Conservation (phyloP, 2,329 filamentous ascomycete species). For the Ophioceras dolichostomum region DNA sequence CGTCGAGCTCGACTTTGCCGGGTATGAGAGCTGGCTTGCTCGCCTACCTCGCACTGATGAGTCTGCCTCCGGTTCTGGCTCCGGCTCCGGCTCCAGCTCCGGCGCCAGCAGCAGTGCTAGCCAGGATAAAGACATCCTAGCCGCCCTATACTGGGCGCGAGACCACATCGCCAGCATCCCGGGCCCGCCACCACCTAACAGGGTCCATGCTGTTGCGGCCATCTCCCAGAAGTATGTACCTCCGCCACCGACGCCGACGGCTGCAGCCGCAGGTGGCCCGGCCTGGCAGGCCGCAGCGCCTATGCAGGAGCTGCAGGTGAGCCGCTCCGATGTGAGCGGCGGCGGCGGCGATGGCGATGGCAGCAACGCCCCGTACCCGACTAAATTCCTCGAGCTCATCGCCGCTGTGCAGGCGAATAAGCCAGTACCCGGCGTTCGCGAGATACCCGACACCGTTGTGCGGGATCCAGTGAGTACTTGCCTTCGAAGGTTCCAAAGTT, state of each 20-base stretch:
- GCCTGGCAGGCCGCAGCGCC: conserved; percentile 39
- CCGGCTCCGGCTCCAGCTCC: too few relatives aligned
- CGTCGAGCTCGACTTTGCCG: conserved; percentile 9
- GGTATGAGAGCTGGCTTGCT: conserved; percentile 8
- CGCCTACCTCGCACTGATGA: background rate
- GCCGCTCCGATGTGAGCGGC: conserved; percentile 16
- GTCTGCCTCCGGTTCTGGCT: too few relatives aligned
- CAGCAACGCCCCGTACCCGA: conserved; percentile 58
- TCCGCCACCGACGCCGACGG: background rate
- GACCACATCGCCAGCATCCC: conserved; percentile 6
- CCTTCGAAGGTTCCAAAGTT: background rate
- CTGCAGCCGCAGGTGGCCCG: conserved; percentile 4
- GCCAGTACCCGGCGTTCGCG: conserved; percentile 74
- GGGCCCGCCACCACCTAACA: background rate
- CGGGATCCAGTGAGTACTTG: conserved; percentile 50
- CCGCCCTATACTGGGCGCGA: conserved; percentile 19
- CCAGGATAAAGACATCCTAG: conserved; percentile 9
- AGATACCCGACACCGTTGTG: conserved; percentile 72
- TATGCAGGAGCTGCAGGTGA: conserved; percentile 31
- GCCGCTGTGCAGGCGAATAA: conserved; percentile 73
- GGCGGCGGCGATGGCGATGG: conserved; percentile 8
- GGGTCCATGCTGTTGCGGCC: background rate
- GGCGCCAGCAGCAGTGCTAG: conserved; percentile 4
- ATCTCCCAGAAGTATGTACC: background rate
- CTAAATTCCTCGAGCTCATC: conserved; percentile 74